Percentiles rank a stretch among this genome's conserved stretches.
Evolutionary conservation across 2,329 filamentous ascomycete genomes (phyloP).

Genomic region (Pseudohalonectria lignicola): DNA sequence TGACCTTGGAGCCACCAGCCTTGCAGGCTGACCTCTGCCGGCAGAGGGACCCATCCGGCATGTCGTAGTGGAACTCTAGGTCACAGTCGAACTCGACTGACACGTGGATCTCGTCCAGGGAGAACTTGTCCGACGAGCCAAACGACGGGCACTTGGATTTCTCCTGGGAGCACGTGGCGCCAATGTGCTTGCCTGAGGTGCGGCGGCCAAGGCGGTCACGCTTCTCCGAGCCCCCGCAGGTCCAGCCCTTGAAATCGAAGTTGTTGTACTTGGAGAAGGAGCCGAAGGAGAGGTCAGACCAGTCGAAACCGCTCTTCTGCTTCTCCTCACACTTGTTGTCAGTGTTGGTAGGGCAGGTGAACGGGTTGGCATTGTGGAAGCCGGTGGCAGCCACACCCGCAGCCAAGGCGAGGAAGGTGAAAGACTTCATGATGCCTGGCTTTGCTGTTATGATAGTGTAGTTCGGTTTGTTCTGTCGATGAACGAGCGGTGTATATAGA

Average conservation of each 20-base stretch:
- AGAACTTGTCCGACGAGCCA: slow-evolving; percentile 52
- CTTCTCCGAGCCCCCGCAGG: slow-evolving; percentile 41
- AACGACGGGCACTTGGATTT: slow-evolving; percentile 45
- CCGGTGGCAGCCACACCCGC: slow-evolving; percentile 36
- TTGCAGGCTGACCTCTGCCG: slow-evolving; percentile 65
- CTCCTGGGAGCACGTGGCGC: slow-evolving; percentile 37
- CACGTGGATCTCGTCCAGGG: slow-evolving; percentile 64
- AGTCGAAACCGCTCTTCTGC: slow-evolving; percentile 64
- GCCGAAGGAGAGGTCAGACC: slow-evolving; percentile 50
- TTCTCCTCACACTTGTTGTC: slow-evolving; percentile 66
- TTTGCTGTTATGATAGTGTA: slow-evolving; percentile 4
- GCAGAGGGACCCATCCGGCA: slow-evolving; percentile 74
- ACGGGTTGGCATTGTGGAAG: slow-evolving; percentile 29
- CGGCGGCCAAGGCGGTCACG: slow-evolving; percentile 44
- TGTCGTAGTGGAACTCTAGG: slow-evolving; percentile 76
- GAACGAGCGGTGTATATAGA: too few relatives aligned
- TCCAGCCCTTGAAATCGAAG: slow-evolving; percentile 65
- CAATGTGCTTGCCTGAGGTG: slow-evolving; percentile 48
- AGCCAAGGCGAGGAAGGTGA: slow-evolving; percentile 36
- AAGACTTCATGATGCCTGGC: slow-evolving; percentile 36
- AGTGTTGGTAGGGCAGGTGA: slow-evolving; percentile 58
- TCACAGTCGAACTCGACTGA: slow-evolving; percentile 65
- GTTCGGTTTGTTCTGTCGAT: slow-evolving; percentile 1
- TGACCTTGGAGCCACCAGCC: slow-evolving; percentile 54
- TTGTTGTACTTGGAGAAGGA: slow-evolving; percentile 55